A percentile compares a stretch with the other conserved stretches of the same genome.
phyloP scores from a whole-genome alignment of 768 basidiomycete genomes.

The Leucocoprinus leucothites region DNA sequence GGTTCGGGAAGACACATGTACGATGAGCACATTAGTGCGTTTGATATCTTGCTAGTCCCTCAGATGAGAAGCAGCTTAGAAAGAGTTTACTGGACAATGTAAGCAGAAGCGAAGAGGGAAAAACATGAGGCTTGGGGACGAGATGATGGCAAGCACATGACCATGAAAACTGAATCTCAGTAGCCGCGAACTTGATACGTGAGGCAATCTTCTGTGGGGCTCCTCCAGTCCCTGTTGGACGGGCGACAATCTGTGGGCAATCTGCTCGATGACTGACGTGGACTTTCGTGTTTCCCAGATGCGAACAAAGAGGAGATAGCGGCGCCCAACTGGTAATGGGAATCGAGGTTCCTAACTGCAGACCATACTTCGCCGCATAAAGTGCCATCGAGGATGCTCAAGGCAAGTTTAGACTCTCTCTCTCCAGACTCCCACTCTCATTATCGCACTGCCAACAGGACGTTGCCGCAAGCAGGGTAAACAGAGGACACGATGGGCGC shows the following conservation, averaged over 20 bases:
- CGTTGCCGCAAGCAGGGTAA: background rate
- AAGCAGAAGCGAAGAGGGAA: background rate
- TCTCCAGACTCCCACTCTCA: background rate
- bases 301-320: background rate
- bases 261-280: background rate
- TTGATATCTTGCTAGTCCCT: too few relatives aligned
- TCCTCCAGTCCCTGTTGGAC: background rate
- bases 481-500: background rate
- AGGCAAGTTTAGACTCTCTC: background rate
- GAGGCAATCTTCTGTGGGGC: too few relatives aligned
- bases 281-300: background rate
- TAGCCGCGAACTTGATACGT: too few relatives aligned
- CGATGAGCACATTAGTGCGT: too few relatives aligned
- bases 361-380: slow-evolving; percentile 7
- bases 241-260: background rate
- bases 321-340: background rate
- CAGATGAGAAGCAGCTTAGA: too few relatives aligned
- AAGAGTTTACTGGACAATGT: too few relatives aligned
- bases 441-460: background rate
- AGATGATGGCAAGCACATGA: too few relatives aligned
- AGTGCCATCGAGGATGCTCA: background rate
- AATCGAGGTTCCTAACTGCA: slow-evolving; percentile 1
- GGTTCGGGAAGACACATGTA: too few relatives aligned
- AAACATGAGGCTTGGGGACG: too few relatives aligned
- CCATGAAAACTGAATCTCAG: too few relatives aligned